Conservation (phyloP, 176 grass and related monocot species). For the Phragmites australis region DNA sequence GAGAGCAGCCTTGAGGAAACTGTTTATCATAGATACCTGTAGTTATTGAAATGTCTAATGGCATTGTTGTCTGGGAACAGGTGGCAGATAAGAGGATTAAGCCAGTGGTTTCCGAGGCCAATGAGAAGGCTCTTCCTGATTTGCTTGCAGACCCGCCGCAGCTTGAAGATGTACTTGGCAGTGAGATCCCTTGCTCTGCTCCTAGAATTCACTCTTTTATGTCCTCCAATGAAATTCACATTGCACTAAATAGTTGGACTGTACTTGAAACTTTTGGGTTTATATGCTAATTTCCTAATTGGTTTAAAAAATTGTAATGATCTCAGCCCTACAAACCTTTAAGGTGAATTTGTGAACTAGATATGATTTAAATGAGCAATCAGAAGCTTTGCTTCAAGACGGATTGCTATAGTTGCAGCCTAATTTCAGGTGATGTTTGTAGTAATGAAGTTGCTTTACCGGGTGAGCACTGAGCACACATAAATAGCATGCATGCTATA, state of each 20-base stretch:
- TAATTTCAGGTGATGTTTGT: constrained; percentile 14
- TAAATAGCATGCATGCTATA: background rate
- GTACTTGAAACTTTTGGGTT: background rate
- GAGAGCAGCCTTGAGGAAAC: too few relatives aligned
- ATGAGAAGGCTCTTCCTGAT: constrained; percentile 65
- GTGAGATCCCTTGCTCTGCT: constrained; percentile 51
- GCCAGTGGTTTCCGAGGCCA: constrained; percentile 62
- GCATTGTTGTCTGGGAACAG: constrained; percentile 48
- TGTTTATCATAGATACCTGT: background rate
- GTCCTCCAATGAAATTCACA: background rate
- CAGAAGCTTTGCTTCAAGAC: constrained; percentile 15
- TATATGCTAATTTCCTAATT: background rate
- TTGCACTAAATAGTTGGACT: constrained; percentile 4
- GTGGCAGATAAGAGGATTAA: constrained; percentile 75
- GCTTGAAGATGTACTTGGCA: constrained; percentile 74
- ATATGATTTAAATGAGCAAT: background rate
- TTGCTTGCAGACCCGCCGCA: constrained; percentile 78
- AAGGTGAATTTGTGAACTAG: background rate
- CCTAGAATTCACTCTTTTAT: constrained; percentile 13
- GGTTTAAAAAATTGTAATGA: background rate
- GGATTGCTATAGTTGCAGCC: background rate
- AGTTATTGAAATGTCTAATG: constrained; percentile 20
- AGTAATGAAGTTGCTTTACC: constrained; percentile 9
- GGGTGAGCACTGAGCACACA: background rate
- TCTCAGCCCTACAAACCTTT: constrained; percentile 10